Evolutionary conservation across 345 rosid genomes (phyloP).

Genomic region (Nasturtium officinale): DNA sequence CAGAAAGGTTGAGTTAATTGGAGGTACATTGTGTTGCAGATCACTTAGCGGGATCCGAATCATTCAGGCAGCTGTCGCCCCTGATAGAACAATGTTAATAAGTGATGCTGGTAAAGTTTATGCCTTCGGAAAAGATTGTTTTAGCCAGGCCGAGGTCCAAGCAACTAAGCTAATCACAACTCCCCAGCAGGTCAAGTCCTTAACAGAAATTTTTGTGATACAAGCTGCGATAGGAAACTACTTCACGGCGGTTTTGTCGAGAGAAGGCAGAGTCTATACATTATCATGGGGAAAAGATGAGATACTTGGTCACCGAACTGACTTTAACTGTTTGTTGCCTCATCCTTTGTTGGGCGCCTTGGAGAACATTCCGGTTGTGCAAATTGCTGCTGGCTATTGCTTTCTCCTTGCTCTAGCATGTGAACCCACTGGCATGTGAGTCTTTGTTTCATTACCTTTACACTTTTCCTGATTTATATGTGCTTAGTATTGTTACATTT

Average conservation of each 20-base stretch:
- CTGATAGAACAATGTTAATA: conserved; percentile 89
- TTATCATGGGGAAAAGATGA: conserved; percentile 87
- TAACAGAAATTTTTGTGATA: conserved; percentile 79
- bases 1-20: conserved; percentile 48
- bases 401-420: conserved; percentile 93
- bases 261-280: conserved; percentile 96
- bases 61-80: conserved; percentile 87
- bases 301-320: conserved; percentile 83
- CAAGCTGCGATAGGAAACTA: conserved; percentile 91
- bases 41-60: conserved; percentile 88
- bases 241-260: conserved; percentile 87
- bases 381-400: conserved; percentile 93
- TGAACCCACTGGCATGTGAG: conserved; percentile 95
- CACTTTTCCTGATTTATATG: neutral
- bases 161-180: conserved; percentile 65
- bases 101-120: conserved; percentile 90
- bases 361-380: conserved; percentile 84
- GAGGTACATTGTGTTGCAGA: conserved; percentile 74
- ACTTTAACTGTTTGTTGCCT: conserved; percentile 68
- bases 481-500: conserved; percentile 19
- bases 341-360: conserved; percentile 86
- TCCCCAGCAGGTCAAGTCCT: conserved; percentile 78
- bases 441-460: conserved; percentile 25
- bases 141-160: conserved; percentile 67
- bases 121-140: conserved; percentile 81